Conservation (phyloP, 805 yeast species). For the Lipomyces lipofer region DNA sequence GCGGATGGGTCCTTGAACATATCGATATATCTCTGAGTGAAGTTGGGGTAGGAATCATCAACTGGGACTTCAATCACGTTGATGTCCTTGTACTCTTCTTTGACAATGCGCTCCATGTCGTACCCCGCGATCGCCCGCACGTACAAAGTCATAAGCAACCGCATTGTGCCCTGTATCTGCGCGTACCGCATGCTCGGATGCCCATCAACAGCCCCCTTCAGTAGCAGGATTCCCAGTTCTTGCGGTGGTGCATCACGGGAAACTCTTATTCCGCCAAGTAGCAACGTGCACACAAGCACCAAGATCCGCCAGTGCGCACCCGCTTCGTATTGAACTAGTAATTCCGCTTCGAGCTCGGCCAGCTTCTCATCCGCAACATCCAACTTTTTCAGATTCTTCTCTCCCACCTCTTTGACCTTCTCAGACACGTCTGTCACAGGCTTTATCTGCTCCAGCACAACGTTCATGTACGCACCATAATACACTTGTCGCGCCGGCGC, state of each 20-base stretch:
- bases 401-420: conserved; percentile 20
- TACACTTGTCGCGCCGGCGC: conserved; percentile 2
- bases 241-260: conserved; percentile 14
- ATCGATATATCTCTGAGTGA: conserved; percentile 45
- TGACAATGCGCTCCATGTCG: conserved; percentile 42
- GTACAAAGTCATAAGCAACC: conserved; percentile 50
- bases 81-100: conserved; percentile 43
- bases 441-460: conserved; percentile 19
- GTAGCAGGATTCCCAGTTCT: conserved; percentile 9
- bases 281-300: conserved; percentile 7
- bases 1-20: conserved; percentile 55
- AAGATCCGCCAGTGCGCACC: conserved; percentile 23
- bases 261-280: conserved; percentile 3
- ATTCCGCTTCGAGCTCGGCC: conserved; percentile 16
- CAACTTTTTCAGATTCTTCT: conserved; percentile 27
- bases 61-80: conserved; percentile 45
- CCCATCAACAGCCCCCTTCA: conserved; percentile 37
- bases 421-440: conserved; percentile 29
- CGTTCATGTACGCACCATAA: conserved; percentile 4
- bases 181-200: conserved; percentile 68
- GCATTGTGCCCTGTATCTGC: conserved; percentile 60
- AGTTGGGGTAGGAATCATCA: conserved; percentile 47
- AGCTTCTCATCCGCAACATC: conserved; percentile 14
- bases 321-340: conserved; percentile 18
- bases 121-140: conserved; percentile 51